These are phyloP conservation scores for Tuctoria greenei DNA, from an alignment of 176 grass and related monocot species.

Conservation along the genomic window DNA sequence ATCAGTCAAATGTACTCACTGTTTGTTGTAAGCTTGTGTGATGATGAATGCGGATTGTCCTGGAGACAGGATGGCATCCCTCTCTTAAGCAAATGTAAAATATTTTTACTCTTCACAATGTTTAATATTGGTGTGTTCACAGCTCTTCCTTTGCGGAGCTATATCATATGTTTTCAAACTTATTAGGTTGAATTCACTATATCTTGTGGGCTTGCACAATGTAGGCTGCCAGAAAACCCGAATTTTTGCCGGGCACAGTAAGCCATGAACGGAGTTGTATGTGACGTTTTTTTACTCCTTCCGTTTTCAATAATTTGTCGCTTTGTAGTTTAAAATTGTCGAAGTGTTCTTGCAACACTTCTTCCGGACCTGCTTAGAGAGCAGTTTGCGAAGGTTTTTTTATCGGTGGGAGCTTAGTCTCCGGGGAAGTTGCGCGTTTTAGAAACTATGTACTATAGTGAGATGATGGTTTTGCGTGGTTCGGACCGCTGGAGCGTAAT, in stretches of 20 bases:
- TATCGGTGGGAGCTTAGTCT: too few relatives aligned
- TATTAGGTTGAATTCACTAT: not conserved
- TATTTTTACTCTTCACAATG: slow-evolving; percentile 11
- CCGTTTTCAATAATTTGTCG: too few relatives aligned
- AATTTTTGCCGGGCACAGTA: not conserved
- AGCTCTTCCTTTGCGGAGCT: not conserved
- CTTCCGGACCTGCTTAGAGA: too few relatives aligned
- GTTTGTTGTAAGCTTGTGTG: slow-evolving; percentile 29
- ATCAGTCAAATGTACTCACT: slow-evolving; percentile 9
- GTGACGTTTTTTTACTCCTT: too few relatives aligned
- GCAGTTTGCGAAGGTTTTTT: too few relatives aligned
- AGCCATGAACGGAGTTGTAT: not conserved
- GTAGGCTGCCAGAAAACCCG: not conserved
- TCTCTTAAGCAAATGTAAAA: slow-evolving; percentile 40
- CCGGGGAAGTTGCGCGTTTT: too few relatives aligned
- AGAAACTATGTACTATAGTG: too few relatives aligned
- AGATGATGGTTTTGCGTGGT: too few relatives aligned
- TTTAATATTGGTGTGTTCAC: not conserved
- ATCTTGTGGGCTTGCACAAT: not conserved
- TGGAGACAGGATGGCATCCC: slow-evolving; percentile 29
- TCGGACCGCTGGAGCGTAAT: too few relatives aligned
- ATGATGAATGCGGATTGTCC: slow-evolving; percentile 39
- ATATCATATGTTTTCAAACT: not conserved
- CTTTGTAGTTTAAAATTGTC: too few relatives aligned
- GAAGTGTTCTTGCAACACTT: too few relatives aligned